phyloP scores from a whole-genome alignment of 1,139 yeast genomes.

The Geotrichum macrosporum region DNA sequence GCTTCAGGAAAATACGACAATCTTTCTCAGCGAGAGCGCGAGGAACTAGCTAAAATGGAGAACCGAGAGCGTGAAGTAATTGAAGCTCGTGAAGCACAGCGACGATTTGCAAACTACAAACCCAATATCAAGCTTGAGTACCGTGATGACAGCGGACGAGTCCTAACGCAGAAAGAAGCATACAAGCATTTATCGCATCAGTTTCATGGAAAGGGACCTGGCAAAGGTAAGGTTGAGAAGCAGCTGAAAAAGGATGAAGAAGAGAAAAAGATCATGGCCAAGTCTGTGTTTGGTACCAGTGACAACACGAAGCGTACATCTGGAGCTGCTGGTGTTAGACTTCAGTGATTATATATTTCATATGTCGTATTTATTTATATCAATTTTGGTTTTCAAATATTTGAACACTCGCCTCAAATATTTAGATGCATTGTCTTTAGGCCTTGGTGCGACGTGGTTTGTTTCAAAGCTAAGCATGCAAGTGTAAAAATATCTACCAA shows the following conservation, averaged over 20 bases:
- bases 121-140: slow-evolving; percentile 65
- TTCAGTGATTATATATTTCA: slow-evolving; percentile 8
- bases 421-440: too few relatives aligned
- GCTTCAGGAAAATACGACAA: slow-evolving; percentile 31
- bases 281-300: slow-evolving; percentile 27
- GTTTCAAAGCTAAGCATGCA: too few relatives aligned
- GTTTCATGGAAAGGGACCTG: slow-evolving; percentile 68
- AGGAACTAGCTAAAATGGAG: slow-evolving; percentile 43
- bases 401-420: too few relatives aligned
- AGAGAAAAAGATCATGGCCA: slow-evolving; percentile 33
- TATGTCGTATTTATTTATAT: too few relatives aligned
- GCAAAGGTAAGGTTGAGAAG: slow-evolving; percentile 44
- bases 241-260: slow-evolving; percentile 38
- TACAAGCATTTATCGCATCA: slow-evolving; percentile 79
- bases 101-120: slow-evolving; percentile 47
- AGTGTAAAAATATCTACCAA: too few relatives aligned
- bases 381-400: too few relatives aligned
- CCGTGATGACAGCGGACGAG: slow-evolving; percentile 66
- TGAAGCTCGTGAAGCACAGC: slow-evolving; percentile 35
- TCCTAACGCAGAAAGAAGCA: slow-evolving; percentile 68
- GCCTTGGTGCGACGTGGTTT: too few relatives aligned
- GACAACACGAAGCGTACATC: slow-evolving; percentile 13
- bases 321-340: slow-evolving; percentile 21
- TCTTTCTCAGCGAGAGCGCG: slow-evolving; percentile 37
- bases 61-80: slow-evolving; percentile 32